Percentiles rank a stretch among this genome's conserved stretches.
These are phyloP conservation scores for Dactylellina haptotyla DNA, from an alignment of 2,329 filamentous ascomycete species.

Conservation along the genomic window DNA sequence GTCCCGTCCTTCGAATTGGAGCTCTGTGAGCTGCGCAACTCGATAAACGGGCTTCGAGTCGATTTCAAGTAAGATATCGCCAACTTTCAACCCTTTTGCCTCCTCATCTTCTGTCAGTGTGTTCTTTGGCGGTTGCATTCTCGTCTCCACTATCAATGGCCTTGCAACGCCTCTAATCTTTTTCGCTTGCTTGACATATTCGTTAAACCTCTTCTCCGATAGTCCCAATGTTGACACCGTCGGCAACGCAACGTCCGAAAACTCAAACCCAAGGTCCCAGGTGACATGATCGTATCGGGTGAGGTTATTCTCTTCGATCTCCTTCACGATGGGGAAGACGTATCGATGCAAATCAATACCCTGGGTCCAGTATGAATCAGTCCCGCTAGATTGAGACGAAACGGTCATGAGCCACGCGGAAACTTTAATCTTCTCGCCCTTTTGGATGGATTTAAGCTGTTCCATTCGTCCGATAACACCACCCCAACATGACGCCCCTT, in stretches of 20 bases:
- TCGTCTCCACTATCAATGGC: slow-evolving; percentile 58
- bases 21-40: slow-evolving; percentile 57
- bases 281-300: slow-evolving; percentile 48
- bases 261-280: slow-evolving; percentile 58
- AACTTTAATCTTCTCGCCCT: slow-evolving; percentile 56
- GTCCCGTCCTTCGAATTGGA: slow-evolving; percentile 56
- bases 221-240: slow-evolving; percentile 58
- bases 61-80: slow-evolving; percentile 58
- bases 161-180: slow-evolving; percentile 57
- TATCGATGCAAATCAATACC: slow-evolving; percentile 58
- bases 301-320: slow-evolving; percentile 55
- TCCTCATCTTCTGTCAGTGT: slow-evolving; percentile 54
- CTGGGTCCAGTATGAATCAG: slow-evolving; percentile 59
- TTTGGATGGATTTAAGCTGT: slow-evolving; percentile 52
- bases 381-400: slow-evolving; percentile 57
- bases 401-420: slow-evolving; percentile 58
- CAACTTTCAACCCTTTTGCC: slow-evolving; percentile 56
- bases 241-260: slow-evolving; percentile 58
- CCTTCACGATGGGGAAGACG: slow-evolving; percentile 57
- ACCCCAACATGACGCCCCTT: slow-evolving; percentile 57
- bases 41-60: slow-evolving; percentile 57
- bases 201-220: slow-evolving; percentile 56
- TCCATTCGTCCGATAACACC: slow-evolving; percentile 57
- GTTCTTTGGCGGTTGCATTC: slow-evolving; percentile 55
- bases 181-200: slow-evolving; percentile 58